Base-by-base conservation (phyloP, 2,329 filamentous ascomycete species). In the Rhinocladiella mackenziei region DNA sequence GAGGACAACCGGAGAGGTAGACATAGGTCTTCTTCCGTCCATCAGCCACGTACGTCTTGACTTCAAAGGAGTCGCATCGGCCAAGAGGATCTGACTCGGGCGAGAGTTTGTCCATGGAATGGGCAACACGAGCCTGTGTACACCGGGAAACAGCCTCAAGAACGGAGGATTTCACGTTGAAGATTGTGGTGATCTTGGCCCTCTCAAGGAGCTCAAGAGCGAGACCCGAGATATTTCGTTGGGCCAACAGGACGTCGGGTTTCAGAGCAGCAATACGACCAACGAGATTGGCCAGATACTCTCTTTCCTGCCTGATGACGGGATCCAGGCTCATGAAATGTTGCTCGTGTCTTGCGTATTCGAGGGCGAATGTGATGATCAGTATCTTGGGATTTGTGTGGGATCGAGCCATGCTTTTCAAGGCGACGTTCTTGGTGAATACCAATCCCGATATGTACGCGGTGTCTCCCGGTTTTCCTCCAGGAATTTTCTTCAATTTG, bases 261-360 rank as follows among this genome's bases (percentile, higher is more conserved):
- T 82, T 79, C 18, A 96, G 73, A 26, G 88, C 87, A 45, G 86
- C 82, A 56, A 98, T 97, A 41, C 92, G 81, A 60, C 87, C 89
- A 19, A 98, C 89, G 44, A 98, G 79, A 59, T 95, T 92, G 56
- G 84, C 80, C 18, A 98, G 72, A 56, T 92, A 98, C 60, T 98
- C 92, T 55, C 86, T 84, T 66, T 98, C 94, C 64, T 98, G 92
- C 43, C 91, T 86, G 57, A 98, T 95, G 43, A 98, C 89, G 28
- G 91, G 91, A 58, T 97, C 89, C 37, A 98, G 70, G 58, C 92
- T 98, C 89, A 98, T 96, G 63, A 98, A 97, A 62, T 97, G 89
- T 52, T 87, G 79, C 60, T 91, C 83, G 56, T 96, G 89, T 28
- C 92, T 81, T 46, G 94, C 87, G 64, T 98, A 98, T 62, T 98